A percentile compares a stretch with the other conserved stretches of the same genome.
phyloP scores from a whole-genome alignment of 768 basidiomycete species.

The Lactifluus piperatus region DNA sequence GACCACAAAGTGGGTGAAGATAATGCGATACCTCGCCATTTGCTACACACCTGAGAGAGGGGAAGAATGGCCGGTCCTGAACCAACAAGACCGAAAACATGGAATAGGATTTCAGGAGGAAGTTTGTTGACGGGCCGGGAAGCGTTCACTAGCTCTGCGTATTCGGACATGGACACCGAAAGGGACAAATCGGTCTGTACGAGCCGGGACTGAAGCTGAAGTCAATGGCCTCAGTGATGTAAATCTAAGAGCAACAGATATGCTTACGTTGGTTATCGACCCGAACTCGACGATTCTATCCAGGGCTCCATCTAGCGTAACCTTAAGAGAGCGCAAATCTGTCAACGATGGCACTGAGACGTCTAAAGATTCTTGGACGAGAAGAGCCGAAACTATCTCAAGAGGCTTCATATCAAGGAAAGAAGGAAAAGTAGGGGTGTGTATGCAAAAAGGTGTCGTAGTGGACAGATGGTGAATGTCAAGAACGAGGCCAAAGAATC shows the following conservation, averaged over 20 bases:
- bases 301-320: background rate
- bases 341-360: background rate
- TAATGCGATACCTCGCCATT: background rate
- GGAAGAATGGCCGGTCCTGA: background rate
- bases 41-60: background rate
- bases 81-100: background rate
- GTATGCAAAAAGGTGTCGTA: background rate
- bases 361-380: background rate
- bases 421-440: background rate
- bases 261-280: background rate
- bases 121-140: background rate
- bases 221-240: background rate
- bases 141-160: background rate
- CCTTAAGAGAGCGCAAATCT: background rate
- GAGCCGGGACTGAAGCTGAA: background rate
- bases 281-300: background rate
- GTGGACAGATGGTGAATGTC: background rate
- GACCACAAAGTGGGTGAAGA: background rate
- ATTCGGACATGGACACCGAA: background rate
- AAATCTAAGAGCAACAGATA: background rate
- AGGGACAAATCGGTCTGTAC: constrained; percentile 2
- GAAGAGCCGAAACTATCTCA: background rate
- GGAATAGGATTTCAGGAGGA: background rate
- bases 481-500: background rate
- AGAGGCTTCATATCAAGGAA: background rate